Conservation (phyloP, 148 eudicot species). For the Rhododendron molle region DNA sequence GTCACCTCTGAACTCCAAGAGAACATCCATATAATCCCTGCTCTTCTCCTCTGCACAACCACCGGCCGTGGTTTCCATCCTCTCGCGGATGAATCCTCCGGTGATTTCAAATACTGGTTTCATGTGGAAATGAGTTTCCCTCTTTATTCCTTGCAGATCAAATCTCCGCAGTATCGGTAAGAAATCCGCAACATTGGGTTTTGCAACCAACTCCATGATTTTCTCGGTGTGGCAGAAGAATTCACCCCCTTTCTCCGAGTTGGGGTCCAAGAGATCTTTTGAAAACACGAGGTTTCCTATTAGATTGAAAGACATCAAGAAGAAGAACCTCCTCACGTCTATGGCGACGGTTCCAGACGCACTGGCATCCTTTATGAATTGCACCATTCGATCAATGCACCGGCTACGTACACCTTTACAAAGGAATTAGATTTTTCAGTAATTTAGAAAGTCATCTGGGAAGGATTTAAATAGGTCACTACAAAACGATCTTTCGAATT, state of each 20-base stretch:
- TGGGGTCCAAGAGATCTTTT: slow-evolving; percentile 18
- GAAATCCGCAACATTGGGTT: slow-evolving; percentile 40
- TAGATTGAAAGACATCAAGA: slow-evolving; percentile 24
- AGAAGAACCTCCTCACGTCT: slow-evolving; percentile 21
- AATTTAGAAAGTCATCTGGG: not conserved
- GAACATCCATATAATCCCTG: slow-evolving; percentile 27
- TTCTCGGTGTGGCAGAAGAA: slow-evolving; percentile 17
- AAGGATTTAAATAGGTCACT: too few relatives aligned
- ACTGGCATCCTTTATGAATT: slow-evolving; percentile 8
- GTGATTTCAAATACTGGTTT: slow-evolving; percentile 15
- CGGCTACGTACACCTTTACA: not conserved
- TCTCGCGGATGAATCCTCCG: slow-evolving; percentile 16
- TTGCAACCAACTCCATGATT: slow-evolving; percentile 26
- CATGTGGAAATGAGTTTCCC: slow-evolving; percentile 19
- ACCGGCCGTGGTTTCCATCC: slow-evolving; percentile 7
- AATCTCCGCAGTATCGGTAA: slow-evolving; percentile 27
- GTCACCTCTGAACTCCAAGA: slow-evolving; percentile 23
- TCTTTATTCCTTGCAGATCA: slow-evolving; percentile 25
- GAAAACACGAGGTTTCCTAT: slow-evolving; percentile 24
- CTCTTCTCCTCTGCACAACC: not conserved
- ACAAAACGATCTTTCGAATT: too few relatives aligned
- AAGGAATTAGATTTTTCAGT: not conserved
- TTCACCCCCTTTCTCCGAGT: slow-evolving; percentile 14
- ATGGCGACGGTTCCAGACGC: not conserved
- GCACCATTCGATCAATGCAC: slow-evolving; percentile 18